These are phyloP conservation scores for Trichoderma lentiforme DNA, from an alignment of 2,329 filamentous ascomycete species.

Conservation along the genomic window DNA sequence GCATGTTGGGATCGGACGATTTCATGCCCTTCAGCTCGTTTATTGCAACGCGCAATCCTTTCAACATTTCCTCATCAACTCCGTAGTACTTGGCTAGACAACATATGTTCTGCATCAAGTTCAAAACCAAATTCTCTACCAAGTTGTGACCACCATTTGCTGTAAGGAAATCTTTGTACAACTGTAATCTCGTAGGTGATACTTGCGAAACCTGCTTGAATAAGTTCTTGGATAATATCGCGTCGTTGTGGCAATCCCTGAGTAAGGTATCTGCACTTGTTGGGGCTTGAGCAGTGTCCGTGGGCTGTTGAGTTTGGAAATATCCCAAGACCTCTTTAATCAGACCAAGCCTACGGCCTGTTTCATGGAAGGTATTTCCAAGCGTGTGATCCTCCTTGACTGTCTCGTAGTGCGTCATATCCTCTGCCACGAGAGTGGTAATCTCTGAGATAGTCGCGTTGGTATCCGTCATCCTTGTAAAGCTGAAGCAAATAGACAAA, in stretches of 20 bases:
- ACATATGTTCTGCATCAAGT: neutral
- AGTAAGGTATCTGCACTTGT: neutral
- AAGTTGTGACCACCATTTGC: fast-evolving
- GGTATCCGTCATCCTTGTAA: too few species aligned
- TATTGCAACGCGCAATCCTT: neutral
- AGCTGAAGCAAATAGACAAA: too few species aligned
- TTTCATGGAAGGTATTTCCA: neutral
- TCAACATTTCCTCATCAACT: neutral
- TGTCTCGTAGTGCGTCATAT: neutral
- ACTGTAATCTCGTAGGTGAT: neutral
- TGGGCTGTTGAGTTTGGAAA: too few species aligned
- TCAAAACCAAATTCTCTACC: neutral
- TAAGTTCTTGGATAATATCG: neutral
- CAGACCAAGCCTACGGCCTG: neutral
- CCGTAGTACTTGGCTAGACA: neutral
- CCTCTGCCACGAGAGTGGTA: too few species aligned
- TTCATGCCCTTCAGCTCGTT: neutral
- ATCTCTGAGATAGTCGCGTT: too few species aligned
- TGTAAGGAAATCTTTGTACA: neutral
- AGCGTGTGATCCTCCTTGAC: neutral
- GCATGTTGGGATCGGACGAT: neutral
- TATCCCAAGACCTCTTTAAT: fast-evolving
- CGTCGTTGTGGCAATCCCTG: neutral
- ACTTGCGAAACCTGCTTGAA: neutral
- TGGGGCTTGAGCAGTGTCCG: too few species aligned